Evolutionary conservation across 306 rosid species (phyloP).

Genomic region (Amphicarpaea edgeworthii): DNA sequence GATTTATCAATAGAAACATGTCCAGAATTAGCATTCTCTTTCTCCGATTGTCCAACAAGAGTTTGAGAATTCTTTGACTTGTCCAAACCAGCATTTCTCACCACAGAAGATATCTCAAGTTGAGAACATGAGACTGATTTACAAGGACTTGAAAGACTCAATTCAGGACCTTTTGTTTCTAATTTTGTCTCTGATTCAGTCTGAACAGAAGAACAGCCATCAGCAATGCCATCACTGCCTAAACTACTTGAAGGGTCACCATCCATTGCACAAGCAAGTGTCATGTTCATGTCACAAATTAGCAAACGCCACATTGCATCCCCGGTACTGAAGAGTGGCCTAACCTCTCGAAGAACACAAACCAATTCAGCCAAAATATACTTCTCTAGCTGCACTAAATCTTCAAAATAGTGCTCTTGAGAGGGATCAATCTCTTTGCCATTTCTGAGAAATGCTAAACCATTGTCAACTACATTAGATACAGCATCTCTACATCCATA

Average conservation of each 20-base stretch:
- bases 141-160: constrained; percentile 64
- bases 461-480: constrained; percentile 81
- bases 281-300: constrained; percentile 84
- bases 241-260: constrained; percentile 59
- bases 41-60: constrained; percentile 54
- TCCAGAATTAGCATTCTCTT: constrained; percentile 55
- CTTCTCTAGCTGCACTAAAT: constrained; percentile 84
- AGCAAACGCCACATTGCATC: constrained; percentile 98
- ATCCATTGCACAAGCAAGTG: constrained; percentile 90
- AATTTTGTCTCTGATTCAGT: constrained; percentile 59
- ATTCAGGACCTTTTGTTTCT: constrained; percentile 61
- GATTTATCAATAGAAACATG: constrained; percentile 55
- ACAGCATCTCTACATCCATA: constrained; percentile 85
- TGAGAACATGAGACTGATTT: constrained; percentile 56
- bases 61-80: constrained; percentile 54
- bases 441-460: constrained; percentile 73
- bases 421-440: constrained; percentile 85
- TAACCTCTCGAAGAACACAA: constrained; percentile 87
- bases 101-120: constrained; percentile 51
- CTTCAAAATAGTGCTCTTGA: constrained; percentile 76
- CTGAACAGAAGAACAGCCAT: constrained; percentile 44
- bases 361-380: constrained; percentile 86
- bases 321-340: constrained; percentile 87
- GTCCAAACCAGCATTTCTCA: constrained; percentile 49
- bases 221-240: constrained; percentile 45